Evolutionary conservation across 163 green algal species (phyloP), one percentile per base, ranked within the genome.

Genomic region (Scenedesmus sp.): DNA sequence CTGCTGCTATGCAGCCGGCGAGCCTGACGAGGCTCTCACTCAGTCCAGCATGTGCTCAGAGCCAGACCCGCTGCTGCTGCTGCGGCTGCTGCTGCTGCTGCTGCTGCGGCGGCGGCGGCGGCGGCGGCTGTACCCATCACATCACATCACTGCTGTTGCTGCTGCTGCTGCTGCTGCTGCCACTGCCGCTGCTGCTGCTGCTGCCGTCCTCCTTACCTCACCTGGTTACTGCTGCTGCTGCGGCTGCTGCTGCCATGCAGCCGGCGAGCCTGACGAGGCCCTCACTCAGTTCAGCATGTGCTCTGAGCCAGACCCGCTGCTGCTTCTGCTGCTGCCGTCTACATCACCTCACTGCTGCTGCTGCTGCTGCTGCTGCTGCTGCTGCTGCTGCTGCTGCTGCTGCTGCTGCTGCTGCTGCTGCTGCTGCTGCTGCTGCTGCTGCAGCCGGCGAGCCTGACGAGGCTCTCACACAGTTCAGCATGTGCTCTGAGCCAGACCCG

Each of bases 381-480:
- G 77, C 77, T 85, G 77, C 26, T 85, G 4, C 26, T 56, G 26
- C 20, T 12, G 1, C 2, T 18, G 16, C 1, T 73, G 81, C 82
- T 34, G 81, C 12, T n/a, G 23, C 34, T 88, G 0, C 12, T 67
- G 66, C 64, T 59, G 60, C 52, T 82, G 83, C n/a, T 26, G 62
- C 84, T 62, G 84, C 62, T 52, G 73, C 88, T 64, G 74, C 84
- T 62, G 79, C 62, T 67, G 67, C 76, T 98, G 79, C 97, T 97
- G 77, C 87, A 26, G 56, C 89, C 81, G 94, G 94, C 3, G 94
- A 97, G 23, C 97, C 94, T 88, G 96, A 98, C 2, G 96, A 97
- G 84, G 97, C 94, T 0, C 95, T 98, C 90, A 95, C 95, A 1
- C 97, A 99, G 88, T 94, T 98, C 85, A 96, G 93, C 77, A 96